These are phyloP conservation scores for Neoarthrinium moseri DNA, from an alignment of 2,329 filamentous ascomycete species.

Conservation along the genomic window DNA sequence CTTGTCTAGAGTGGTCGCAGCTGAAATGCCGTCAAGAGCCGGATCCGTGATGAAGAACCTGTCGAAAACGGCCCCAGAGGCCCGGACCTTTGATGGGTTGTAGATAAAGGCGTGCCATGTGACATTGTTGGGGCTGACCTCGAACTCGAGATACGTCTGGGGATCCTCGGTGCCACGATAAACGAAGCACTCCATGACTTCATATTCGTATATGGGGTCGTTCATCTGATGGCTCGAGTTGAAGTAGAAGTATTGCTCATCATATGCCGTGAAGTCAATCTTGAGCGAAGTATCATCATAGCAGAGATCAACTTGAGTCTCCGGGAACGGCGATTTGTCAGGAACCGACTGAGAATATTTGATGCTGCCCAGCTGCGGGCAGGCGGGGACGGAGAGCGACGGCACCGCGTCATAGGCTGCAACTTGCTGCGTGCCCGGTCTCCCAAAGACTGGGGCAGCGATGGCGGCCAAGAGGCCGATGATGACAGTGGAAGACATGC, in stretches of 20 bases:
- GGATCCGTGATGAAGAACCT: constrained; percentile 40
- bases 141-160: constrained; percentile 49
- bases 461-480: background rate
- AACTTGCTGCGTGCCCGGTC: background rate
- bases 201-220: constrained; percentile 46
- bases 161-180: constrained; percentile 43
- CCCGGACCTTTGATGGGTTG: constrained; percentile 46
- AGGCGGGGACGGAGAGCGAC: background rate
- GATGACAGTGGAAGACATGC: too few species aligned
- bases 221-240: constrained; percentile 41
- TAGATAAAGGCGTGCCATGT: constrained; percentile 52
- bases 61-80: constrained; percentile 40
- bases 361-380: background rate
- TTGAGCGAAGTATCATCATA: constrained; percentile 39
- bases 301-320: constrained; percentile 45
- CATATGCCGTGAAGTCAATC: constrained; percentile 41
- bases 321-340: constrained; percentile 32
- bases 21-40: constrained; percentile 37
- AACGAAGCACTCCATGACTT: constrained; percentile 52
- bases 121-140: constrained; percentile 49
- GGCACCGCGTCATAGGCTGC: constrained; percentile 2
- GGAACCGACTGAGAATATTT: constrained; percentile 3
- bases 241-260: constrained; percentile 47
- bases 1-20: constrained; percentile 37
- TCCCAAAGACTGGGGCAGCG: background rate